These are phyloP conservation scores for Cicer bijugum DNA, from an alignment of 306 rosid genomes.

Conservation along the genomic window DNA sequence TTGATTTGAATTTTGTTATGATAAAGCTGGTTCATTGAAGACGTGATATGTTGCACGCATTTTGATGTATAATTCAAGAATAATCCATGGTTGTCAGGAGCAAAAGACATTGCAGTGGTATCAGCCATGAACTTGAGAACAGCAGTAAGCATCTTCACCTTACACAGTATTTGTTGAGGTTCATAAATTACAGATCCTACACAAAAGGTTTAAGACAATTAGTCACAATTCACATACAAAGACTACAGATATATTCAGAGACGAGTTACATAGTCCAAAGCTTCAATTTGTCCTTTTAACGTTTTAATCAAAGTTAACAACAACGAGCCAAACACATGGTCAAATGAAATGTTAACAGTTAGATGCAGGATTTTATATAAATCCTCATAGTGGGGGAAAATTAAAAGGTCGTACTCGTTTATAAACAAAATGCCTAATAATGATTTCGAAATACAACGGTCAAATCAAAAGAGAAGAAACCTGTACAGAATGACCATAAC, in stretches of 20 bases:
- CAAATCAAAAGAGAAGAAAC: slow-evolving; percentile 36
- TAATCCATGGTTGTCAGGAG: slow-evolving; percentile 56
- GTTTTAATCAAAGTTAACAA: slow-evolving; percentile 17
- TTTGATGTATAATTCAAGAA: slow-evolving; percentile 67
- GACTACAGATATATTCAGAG: slow-evolving; percentile 35
- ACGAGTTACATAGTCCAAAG: background rate
- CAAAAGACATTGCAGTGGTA: slow-evolving; percentile 55
- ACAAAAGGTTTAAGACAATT: slow-evolving; percentile 37
- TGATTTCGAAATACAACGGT: background rate
- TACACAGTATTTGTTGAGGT: slow-evolving; percentile 50
- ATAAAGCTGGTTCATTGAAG: slow-evolving; percentile 49
- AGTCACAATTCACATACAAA: slow-evolving; percentile 34
- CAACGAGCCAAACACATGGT: slow-evolving; percentile 2
- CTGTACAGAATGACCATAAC: background rate
- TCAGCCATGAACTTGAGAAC: slow-evolving; percentile 79
- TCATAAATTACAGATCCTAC: slow-evolving; percentile 51
- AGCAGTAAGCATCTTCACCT: slow-evolving; percentile 77
- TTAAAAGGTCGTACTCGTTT: background rate
- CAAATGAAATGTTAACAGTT: background rate
- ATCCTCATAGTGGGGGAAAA: background rate
- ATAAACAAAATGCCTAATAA: slow-evolving; percentile 11
- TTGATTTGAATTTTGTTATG: slow-evolving; percentile 49
- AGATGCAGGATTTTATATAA: slow-evolving; percentile 8
- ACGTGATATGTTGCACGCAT: slow-evolving; percentile 49
- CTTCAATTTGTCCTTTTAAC: background rate